A percentile compares a stretch with the other conserved stretches of the same genome.
Evolutionary conservation across 257 asterid genomes (phyloP).

Genomic region (Prunella vulgaris): DNA sequence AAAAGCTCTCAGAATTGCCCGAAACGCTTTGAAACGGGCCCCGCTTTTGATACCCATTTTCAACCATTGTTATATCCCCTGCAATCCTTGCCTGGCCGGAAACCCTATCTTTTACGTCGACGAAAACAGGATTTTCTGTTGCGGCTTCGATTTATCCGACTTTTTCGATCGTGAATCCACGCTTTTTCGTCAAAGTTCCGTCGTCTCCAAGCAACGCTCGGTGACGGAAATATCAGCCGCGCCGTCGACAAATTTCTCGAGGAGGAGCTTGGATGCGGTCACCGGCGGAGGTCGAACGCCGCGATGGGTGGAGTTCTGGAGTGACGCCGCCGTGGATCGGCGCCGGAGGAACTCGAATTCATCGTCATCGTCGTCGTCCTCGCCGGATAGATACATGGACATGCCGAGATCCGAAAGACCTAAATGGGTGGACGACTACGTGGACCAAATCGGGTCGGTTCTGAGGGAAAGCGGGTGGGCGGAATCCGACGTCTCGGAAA

Average conservation of each 20-base stretch:
- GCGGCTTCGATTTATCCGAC: constrained; percentile 82
- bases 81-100: constrained; percentile 78
- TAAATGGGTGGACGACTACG: constrained; percentile 83
- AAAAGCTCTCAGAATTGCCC: constrained; percentile 65
- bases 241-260: constrained; percentile 37
- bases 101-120: constrained; percentile 89
- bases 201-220: constrained; percentile 26
- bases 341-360: constrained; percentile 69
- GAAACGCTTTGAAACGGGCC: constrained; percentile 74
- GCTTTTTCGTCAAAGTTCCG: constrained; percentile 30
- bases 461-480: constrained; percentile 84
- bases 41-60: constrained; percentile 84
- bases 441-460: constrained; percentile 74
- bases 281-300: constrained; percentile 54
- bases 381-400: constrained; percentile 73
- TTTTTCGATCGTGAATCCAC: constrained; percentile 81
- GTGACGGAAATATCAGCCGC: constrained; percentile 40
- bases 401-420: constrained; percentile 67
- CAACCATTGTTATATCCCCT: constrained; percentile 87
- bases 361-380: constrained; percentile 65
- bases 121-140: constrained; percentile 69
- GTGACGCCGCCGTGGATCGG: constrained; percentile 86
- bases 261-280: constrained; percentile 53
- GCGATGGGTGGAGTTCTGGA: constrained; percentile 99
- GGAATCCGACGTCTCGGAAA: constrained; percentile 85